Evolutionary conservation across 1,139 yeast species (phyloP).

Genomic region (Candida labiduridarum): DNA sequence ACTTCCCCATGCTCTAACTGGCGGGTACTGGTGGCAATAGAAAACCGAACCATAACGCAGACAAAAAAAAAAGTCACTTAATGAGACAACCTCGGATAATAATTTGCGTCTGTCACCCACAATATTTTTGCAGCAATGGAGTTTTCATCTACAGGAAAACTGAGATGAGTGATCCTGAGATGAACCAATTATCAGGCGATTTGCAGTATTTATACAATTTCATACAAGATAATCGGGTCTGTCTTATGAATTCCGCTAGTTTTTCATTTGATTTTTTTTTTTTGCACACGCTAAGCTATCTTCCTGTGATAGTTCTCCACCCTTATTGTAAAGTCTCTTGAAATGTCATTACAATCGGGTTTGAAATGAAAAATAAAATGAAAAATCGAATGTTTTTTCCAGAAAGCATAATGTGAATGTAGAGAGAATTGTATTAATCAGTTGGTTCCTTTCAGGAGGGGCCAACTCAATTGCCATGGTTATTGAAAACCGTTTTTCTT

Average conservation of each 20-base stretch:
- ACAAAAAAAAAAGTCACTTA: neutral
- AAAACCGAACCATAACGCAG: neutral
- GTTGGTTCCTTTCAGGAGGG: neutral
- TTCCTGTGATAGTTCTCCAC: neutral
- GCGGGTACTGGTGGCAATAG: neutral
- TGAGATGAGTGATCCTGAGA: neutral
- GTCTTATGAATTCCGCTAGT: neutral
- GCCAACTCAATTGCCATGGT: constrained; percentile 7
- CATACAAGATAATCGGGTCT: too few relatives aligned
- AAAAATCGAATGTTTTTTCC: neutral
- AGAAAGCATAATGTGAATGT: neutral
- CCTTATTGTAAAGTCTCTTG: too few relatives aligned
- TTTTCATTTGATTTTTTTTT: too few relatives aligned
- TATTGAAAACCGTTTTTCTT: constrained; percentile 4
- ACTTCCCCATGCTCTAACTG: too few relatives aligned
- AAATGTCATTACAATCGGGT: too few relatives aligned
- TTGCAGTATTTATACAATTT: too few relatives aligned
- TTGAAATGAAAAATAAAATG: neutral
- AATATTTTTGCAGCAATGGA: neutral
- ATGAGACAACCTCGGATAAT: neutral
- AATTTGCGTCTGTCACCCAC: neutral
- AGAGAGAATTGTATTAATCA: neutral
- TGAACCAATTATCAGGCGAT: neutral
- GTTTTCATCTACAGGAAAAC: neutral
- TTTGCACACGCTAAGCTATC: neutral